A percentile compares a stretch with the other conserved stretches of the same genome.
Conservation (phyloP, 2,329 filamentous ascomycete genomes). For the Chlorencoelia australis region DNA sequence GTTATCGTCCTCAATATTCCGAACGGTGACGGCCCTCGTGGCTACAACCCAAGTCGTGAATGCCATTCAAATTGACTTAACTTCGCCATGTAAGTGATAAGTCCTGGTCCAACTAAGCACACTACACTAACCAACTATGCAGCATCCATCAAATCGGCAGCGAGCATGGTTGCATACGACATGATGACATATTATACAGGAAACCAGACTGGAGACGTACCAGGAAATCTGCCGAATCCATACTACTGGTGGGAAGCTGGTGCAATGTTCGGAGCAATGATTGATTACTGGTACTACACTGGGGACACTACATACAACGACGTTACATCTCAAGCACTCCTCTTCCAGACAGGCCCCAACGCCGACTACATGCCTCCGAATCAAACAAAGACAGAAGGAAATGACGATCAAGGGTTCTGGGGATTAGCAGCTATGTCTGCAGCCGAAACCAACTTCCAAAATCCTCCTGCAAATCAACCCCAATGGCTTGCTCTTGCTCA, state of each 20-base stretch:
- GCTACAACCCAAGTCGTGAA: constrained; percentile 10
- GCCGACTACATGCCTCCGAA: constrained; percentile 71
- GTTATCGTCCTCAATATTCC: neutral
- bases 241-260: constrained; percentile 57
- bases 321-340: constrained; percentile 54
- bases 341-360: constrained; percentile 64
- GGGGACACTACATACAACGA: constrained; percentile 63
- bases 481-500: constrained; percentile 65
- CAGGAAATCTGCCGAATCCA: constrained; percentile 41
- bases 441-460: constrained; percentile 53
- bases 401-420: constrained; percentile 72
- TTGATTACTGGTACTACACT: constrained; percentile 82
- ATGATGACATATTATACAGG: constrained; percentile 44
- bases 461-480: constrained; percentile 46
- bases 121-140: constrained; percentile 1
- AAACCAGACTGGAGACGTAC: constrained; percentile 38
- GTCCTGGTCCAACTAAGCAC: neutral
- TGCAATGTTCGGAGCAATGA: constrained; percentile 58
- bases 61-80: constrained; percentile 19
- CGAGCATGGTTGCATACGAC: constrained; percentile 32
- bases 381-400: constrained; percentile 58
- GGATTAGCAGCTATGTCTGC: constrained; percentile 60
- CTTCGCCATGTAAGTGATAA: constrained; percentile 16
- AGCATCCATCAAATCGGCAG: constrained; percentile 25
- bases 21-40: constrained; percentile 6